Evolutionary conservation across 441 rosid genomes (phyloP).

Genomic region (Adansonia gregorii): DNA sequence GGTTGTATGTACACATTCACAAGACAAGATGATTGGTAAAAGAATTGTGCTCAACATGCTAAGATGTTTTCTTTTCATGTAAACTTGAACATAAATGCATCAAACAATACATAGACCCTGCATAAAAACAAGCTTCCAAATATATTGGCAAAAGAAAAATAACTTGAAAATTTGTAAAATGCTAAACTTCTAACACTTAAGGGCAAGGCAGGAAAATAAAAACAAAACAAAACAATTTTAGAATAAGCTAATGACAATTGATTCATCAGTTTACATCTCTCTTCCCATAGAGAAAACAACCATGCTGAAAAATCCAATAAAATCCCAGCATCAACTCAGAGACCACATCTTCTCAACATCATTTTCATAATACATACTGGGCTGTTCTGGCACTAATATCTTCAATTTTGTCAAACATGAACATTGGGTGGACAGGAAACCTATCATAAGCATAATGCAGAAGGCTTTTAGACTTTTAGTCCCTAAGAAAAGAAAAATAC

Average conservation of each 20-base stretch:
- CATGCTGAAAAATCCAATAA: background rate
- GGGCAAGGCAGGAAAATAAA: too few species aligned
- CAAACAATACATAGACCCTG: too few species aligned
- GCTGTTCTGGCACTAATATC: background rate
- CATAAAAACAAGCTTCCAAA: too few species aligned
- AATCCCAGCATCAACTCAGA: background rate
- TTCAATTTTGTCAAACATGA: background rate
- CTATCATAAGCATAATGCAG: background rate
- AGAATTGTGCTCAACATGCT: too few species aligned
- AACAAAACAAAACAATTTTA: background rate
- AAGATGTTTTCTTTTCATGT: too few species aligned
- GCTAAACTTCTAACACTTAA: too few species aligned
- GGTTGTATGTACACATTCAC: too few species aligned
- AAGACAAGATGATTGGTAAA: too few species aligned
- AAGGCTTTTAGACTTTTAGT: background rate
- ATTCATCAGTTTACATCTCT: background rate
- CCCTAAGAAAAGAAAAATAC: background rate
- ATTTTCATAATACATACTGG: background rate
- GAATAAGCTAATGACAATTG: background rate
- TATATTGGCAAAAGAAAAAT: too few species aligned
- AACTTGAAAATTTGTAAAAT: too few species aligned
- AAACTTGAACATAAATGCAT: too few species aligned
- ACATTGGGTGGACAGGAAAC: background rate
- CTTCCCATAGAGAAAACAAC: background rate
- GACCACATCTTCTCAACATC: background rate